Base-by-base conservation (phyloP, 2,329 filamentous ascomycete species). In the Pseudogymnoascus sp. region DNA sequence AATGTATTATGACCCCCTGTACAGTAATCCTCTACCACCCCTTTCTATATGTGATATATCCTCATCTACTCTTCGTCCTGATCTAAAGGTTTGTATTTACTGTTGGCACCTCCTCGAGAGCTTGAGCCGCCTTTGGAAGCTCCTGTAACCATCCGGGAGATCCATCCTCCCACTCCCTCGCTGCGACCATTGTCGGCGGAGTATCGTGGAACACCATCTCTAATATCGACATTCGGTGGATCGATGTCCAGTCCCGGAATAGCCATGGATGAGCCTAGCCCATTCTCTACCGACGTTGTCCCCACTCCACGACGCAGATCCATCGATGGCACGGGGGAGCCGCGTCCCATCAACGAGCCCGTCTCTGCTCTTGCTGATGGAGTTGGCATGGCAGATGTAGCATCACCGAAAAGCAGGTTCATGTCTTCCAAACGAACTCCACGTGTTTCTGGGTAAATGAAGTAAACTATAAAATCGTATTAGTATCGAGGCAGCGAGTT, bases 371-470 rank as follows among this genome's bases (percentile, higher is more conserved):
- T 81, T 1, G 90, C 80, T 47, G 86, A 84, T 1, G 93, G 92
- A 0, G 93, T 96, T 4, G 85, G 84, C 75, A 90, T 87, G 9
- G 87, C 84, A 2, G 90, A 92, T 25, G 90, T 94, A 35, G 92
- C 90, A 73, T 99, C 94, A 65, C 94, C 94, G 70, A 99, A 99
- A 14, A 99, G 77, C 2, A 85, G 82, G 72, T 96, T 90, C 94
- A 99, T 99, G 67, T 99, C 94, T 75, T 99, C 94, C 58, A 99
- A 81, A 62, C 92, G 88, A 62, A 99, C 87, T 69, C 95, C 95
- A 67, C 92, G 94, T 0, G 94, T 99, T 75, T 99, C 94, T 30
- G 94, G 94, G 73, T 97, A 99, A 67, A 96, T 84, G 75, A 97
- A 97, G 76, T 93, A 99, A 6, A 99, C 94, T 97, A 65, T 22